Percentiles rank a stretch among this genome's conserved stretches.
phyloP scores from a whole-genome alignment of 2,329 filamentous ascomycete genomes.

The Xylaria sp. region DNA sequence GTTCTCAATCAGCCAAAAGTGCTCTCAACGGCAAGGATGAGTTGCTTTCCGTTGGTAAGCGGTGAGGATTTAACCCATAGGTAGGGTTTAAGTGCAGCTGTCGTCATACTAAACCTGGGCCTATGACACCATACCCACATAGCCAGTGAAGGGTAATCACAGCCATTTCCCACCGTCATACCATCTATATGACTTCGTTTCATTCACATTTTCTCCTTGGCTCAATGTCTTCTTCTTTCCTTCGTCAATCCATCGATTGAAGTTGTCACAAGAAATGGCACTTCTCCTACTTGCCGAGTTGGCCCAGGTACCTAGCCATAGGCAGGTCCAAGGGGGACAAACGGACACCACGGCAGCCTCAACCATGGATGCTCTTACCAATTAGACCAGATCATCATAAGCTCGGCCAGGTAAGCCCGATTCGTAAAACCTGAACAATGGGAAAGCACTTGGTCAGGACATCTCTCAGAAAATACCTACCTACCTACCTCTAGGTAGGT shows the following conservation, averaged over 20 bases:
- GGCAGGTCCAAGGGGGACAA: background rate
- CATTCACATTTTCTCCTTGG: background rate
- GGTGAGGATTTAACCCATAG: background rate
- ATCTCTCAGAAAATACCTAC: too few relatives aligned
- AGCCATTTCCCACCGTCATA: background rate
- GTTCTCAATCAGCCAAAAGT: background rate
- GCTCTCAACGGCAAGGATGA: background rate
- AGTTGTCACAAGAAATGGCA: background rate
- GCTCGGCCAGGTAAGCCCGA: background rate
- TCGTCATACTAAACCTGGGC: background rate
- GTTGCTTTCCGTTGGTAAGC: background rate
- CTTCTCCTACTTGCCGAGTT: background rate
- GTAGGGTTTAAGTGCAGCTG: background rate
- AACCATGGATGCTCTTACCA: background rate
- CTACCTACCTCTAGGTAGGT: too few relatives aligned
- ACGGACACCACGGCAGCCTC: background rate
- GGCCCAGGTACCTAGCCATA: too few relatives aligned
- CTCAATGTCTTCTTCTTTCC: background rate
- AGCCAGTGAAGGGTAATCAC: background rate
- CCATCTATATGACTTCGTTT: background rate
- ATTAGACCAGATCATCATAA: background rate
- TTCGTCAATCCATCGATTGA: background rate
- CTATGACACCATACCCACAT: slow-evolving; percentile 1
- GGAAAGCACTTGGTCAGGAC: background rate
- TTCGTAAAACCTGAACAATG: background rate